These are phyloP conservation scores for Pichia cephalocereana DNA, from an alignment of 805 yeast genomes.

Conservation along the genomic window DNA sequence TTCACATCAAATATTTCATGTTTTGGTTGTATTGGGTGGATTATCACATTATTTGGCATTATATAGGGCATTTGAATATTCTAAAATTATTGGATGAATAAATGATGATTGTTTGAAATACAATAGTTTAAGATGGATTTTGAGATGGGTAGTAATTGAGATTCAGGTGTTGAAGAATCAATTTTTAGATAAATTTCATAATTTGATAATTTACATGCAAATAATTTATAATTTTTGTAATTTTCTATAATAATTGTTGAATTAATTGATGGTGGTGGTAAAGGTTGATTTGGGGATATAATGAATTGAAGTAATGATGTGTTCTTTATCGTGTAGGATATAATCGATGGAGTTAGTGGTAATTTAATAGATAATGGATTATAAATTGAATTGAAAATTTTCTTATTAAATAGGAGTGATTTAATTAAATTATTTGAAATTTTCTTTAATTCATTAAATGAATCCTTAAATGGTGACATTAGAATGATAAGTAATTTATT, in stretches of 20 bases:
- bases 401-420: conserved; percentile 30
- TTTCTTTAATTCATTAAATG: conserved; percentile 67
- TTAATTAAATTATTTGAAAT: conserved; percentile 44
- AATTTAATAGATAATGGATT: conserved; percentile 4
- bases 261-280: too few species aligned
- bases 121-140: not conserved
- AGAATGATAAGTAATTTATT: conserved; percentile 34
- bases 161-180: not conserved
- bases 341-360: not conserved
- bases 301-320: conserved; percentile 46
- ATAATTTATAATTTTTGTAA: not conserved
- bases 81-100: conserved; percentile 24
- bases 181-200: not conserved
- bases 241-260: conserved; percentile 10
- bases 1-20: conserved; percentile 79
- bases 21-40: conserved; percentile 70
- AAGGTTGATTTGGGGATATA: too few species aligned
- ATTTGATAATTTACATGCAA: not conserved
- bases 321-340: conserved; percentile 71
- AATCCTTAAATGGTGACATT: conserved; percentile 64
- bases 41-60: conserved; percentile 63
- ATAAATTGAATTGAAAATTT: conserved; percentile 7
- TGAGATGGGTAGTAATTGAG: not conserved
- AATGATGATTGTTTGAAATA: not conserved
- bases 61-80: conserved; percentile 42